Evolutionary conservation across 1,284 basidiomycete genomes (phyloP).

Genomic region (Cutaneotrichosporon dermatis): DNA sequence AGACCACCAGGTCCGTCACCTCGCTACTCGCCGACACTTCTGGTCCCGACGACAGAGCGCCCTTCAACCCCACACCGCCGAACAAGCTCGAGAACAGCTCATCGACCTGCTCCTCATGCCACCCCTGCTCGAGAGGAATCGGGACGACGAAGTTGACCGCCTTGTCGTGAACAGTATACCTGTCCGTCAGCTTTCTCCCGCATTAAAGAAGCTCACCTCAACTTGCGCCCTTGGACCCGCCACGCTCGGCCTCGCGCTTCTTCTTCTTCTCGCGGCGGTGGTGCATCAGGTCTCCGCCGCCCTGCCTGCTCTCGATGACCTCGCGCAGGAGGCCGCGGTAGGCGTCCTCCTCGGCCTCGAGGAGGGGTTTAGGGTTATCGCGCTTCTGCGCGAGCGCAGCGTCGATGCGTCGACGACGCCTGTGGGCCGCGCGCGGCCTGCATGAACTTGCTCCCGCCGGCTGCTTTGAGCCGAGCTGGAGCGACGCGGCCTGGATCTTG

Average conservation of each 20-base stretch:
- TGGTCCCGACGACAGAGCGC: conserved; percentile 4
- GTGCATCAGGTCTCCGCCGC: conserved; percentile 30
- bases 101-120: conserved; percentile 91
- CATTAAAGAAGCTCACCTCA: conserved; percentile 56
- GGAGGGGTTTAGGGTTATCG: conserved; percentile 21
- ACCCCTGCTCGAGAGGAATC: conserved; percentile 58
- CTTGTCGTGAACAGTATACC: conserved; percentile 89
- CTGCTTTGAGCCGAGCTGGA: conserved; percentile 37
- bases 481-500: conserved; percentile 84
- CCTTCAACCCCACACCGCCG: conserved; percentile 50
- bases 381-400: conserved; percentile 34
- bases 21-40: conserved; percentile 1
- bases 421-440: conserved; percentile 55
- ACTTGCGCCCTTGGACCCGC: conserved; percentile 83
- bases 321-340: conserved; percentile 85
- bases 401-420: conserved; percentile 47
- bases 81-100: conserved; percentile 82
- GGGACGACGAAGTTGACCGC: conserved; percentile 92
- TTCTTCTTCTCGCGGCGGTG: conserved; percentile 54
- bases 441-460: conserved; percentile 54
- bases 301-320: conserved; percentile 64
- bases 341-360: conserved; percentile 75
- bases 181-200: conserved; percentile 34
- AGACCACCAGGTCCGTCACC: conserved; percentile 15
- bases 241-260: conserved; percentile 82